Evolutionary conservation across 306 rosid genomes (phyloP), one percentile per base, ranked within the genome.

Genomic region (Cicer bijugum): DNA sequence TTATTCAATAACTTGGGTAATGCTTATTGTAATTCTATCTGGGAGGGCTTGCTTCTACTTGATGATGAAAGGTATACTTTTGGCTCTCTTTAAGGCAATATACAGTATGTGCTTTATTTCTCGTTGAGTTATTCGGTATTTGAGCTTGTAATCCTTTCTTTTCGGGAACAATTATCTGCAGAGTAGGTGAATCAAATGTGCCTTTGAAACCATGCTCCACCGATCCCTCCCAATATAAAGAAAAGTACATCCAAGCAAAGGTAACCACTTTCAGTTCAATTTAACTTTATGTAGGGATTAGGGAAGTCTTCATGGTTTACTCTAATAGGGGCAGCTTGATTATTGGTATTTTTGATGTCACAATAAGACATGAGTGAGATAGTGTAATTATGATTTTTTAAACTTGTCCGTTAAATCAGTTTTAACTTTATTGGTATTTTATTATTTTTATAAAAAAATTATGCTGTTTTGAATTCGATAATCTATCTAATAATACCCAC

Each of bases 221-320:
- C 42, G 95, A 87, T 78, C 80, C 90, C 74, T 84, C 72, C 77
- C 91, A 88, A 69, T 44, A 46, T 43, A 91, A 87, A 85, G 98
- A 94, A 82, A 94, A 81, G 77, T 94, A 82, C 80, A 89, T 94
- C 83, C 98, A 94, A 53, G 96, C 92, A 69, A 94, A 94, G 95
- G 98, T 93, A 72, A 80, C 47, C 65, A 55, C 1, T 44, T 53
- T 17, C 14, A 44, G 52, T 73, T 80, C 33, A 46, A 55, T 75
- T 71, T 59, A 67, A 33, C 15, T 56, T 20, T 40, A 38, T 65
- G 52, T n/a, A 57, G 33, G 28, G 35, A 69, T 33, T n/a, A 57
- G 33, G 37, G 35, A 69, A 40, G 53, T 55, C 23, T 57, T n/a
- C 56, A 16, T 72, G 64, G 35, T 75, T 64, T 14, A 46, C 55